Evolutionary conservation across 257 asterid species (phyloP), one percentile per base, ranked within the genome.

Genomic region (Ajuga chamaepitys): DNA sequence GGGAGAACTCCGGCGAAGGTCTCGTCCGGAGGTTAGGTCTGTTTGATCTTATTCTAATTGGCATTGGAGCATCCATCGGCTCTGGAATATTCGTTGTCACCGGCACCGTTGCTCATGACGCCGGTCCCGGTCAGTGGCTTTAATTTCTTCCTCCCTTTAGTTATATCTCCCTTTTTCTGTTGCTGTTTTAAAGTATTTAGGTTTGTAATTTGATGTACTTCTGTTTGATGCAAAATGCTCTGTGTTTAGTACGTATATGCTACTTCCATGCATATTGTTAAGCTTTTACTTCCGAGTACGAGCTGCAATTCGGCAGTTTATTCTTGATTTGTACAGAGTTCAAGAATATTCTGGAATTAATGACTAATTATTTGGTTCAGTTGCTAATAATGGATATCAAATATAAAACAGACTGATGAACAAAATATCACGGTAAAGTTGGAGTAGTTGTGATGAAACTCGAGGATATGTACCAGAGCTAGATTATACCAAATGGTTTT

Each of bases 21-120:
- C 89, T 93, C 10, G 74, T 86, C 48, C 95, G 99, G 38, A 91
- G 95, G 46, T 84, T 93, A 16, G 71, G 95, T 34, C 86, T 89
- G 3, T 66, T 93, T 18, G 97, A 93, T 81, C 97, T 89, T 62
- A 66, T 93, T 52, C 87, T 93, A 10, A 57, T 93, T 0, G 99
- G 99, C 37, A 81, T 93, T 60, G 99, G 99, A 30, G 98, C 97
- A 14, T 93, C 98, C 55, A 93, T 93, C 44, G 98, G 98, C 37
- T 97, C 97, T 62, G 99, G 99, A 5, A 87, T 93, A 42, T 93
- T 93, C 58, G 97, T 93, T 24, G 88, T 93, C 70, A 93, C 99
- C 54, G 99, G 96, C n/a, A 93, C 99, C 10, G 99, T 93, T 6
- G 97, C 99, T 9, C 89, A 74, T 35, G 99, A 89, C 35, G 81